Evolutionary conservation across 805 yeast species (phyloP).

Genomic region (Candida easanensis): DNA sequence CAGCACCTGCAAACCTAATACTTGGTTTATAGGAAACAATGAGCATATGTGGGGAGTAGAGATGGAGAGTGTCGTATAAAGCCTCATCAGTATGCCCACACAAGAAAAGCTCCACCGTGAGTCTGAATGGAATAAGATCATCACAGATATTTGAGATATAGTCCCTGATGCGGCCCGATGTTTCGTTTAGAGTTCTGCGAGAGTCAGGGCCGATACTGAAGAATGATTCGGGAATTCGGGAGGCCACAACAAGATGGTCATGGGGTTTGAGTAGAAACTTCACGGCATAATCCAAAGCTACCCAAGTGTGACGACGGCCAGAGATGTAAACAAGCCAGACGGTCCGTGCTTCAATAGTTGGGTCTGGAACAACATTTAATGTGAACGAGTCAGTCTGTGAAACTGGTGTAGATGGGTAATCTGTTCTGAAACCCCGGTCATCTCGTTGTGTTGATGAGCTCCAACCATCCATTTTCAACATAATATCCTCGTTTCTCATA

Average conservation of each 20-base stretch:
- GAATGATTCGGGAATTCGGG: conserved; percentile 42
- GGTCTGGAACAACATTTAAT: neutral
- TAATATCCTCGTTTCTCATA: neutral
- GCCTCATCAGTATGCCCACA: conserved; percentile 52
- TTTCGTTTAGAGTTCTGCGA: neutral
- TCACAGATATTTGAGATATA: conserved; percentile 37
- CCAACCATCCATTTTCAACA: neutral
- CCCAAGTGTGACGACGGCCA: conserved; percentile 81
- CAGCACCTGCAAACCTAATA: conserved; percentile 40
- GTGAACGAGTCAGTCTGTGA: conserved; percentile 18
- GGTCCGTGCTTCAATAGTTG: neutral
- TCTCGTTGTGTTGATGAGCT: neutral
- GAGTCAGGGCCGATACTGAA: neutral
- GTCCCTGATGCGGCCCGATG: conserved; percentile 21
- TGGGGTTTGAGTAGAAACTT: conserved; percentile 55
- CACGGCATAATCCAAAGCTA: conserved; percentile 69
- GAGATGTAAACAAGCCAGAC: conserved; percentile 52
- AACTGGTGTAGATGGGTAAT: conserved; percentile 23
- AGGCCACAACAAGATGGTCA: conserved; percentile 61
- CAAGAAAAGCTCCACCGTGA: conserved; percentile 59
- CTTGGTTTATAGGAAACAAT: conserved; percentile 53
- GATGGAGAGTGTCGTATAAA: conserved; percentile 54
- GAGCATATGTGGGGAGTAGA: conserved; percentile 60
- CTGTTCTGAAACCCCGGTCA: conserved; percentile 19
- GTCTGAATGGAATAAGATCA: conserved; percentile 37